Evolutionary conservation across 371 early-diverging fungal species (phyloP), one percentile per base, ranked within the genome.

Genomic region (Nosema muscidifuracis): DNA sequence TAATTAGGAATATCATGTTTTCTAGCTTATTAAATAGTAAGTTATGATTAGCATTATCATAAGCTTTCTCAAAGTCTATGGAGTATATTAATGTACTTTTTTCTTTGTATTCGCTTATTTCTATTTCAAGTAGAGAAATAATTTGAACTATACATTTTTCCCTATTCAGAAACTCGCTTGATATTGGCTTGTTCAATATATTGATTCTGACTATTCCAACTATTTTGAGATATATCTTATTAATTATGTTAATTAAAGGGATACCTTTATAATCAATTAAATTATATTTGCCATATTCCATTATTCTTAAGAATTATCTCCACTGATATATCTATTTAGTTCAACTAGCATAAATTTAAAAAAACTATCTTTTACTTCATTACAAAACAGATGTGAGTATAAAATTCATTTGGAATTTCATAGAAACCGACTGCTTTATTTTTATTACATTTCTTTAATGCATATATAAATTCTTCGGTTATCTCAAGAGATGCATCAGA

Each of bases 261-360:
- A 75, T 75, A 2, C 75, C 75, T 55, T 64, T 33, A 40, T 75
- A 75, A 34, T 75, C 69, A 16, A 43, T 40, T 2, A 60, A 18
- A 75, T 47, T 22, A 75, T 56, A n/a, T 36, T 20, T 22, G 51
- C 7, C 18, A 3, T 47, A 2, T 24, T 31, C 69, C 60, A 69
- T 9, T 3, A 22, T 1, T 53, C 33, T 50, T 69, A 70, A 6
- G 61, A 1, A 28, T 7, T 26, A 20, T 13, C 55, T 31, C 26
- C 38, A 24, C n/a, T 22, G 18, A 40, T 40, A 40, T 40, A 40
- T 40, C 15, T 40, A 40, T 40, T 40, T 9, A 40, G 15, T 40
- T 40, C 40, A 40, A 9, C 15, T 40, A 40, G 40, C 40, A 40
- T 40, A 15, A 40, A 40, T 40, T 40, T 40, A 40, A 40, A 40